A percentile compares a stretch with the other conserved stretches of the same genome.
Conservation (phyloP, 768 basidiomycete genomes). For the Lactarius hatsudake region DNA sequence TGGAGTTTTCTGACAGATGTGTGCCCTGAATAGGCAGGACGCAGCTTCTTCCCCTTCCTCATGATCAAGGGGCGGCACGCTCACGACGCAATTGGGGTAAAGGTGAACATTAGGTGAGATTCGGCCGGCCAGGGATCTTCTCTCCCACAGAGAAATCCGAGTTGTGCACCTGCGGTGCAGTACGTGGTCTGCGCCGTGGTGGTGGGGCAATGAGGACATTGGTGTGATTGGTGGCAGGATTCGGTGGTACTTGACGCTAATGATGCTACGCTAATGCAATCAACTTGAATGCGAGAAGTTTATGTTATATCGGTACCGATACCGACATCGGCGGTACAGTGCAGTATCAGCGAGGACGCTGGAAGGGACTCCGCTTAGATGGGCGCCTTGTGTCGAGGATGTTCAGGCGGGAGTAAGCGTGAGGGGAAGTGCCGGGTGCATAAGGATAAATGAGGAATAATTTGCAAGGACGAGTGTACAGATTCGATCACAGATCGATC, state of each 20-base stretch:
- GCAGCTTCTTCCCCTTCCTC: background rate
- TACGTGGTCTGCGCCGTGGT: background rate
- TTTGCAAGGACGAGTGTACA: background rate
- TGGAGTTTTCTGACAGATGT: background rate
- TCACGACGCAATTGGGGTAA: background rate
- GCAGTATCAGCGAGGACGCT: background rate
- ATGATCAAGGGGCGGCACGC: background rate
- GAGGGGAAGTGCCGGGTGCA: background rate
- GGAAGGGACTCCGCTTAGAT: background rate
- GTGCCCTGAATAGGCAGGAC: background rate
- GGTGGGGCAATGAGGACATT: background rate
- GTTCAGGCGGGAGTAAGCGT: background rate
- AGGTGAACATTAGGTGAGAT: background rate
- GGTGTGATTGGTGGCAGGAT: background rate
- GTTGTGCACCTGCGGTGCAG: background rate
- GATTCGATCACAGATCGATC: background rate
- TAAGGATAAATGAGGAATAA: background rate
- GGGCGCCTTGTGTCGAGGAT: background rate
- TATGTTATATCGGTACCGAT: background rate
- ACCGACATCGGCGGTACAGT: background rate
- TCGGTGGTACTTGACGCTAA: background rate
- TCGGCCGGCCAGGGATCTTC: background rate
- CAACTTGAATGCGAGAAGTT: background rate
- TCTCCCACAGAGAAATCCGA: background rate
- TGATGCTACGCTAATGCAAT: background rate